Conservation (phyloP, 208 protist species). For the Tritrichomonas foetus region DNA sequence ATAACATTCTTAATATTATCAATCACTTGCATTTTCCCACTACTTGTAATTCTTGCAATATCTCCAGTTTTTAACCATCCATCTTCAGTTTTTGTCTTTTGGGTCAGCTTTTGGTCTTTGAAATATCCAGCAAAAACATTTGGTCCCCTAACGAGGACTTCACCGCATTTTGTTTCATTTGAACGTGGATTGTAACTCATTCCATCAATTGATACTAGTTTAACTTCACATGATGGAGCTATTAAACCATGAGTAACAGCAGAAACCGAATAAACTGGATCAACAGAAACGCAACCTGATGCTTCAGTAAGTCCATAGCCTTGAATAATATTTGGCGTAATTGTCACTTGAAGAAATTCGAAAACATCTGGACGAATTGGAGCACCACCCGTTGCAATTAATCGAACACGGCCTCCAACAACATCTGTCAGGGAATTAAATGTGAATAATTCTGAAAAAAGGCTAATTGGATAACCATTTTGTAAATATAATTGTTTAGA, state of each 20-base stretch:
- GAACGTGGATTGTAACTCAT: neutral
- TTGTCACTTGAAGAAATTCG: neutral
- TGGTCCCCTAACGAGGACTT: neutral
- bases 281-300: neutral
- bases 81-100: neutral
- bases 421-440: neutral
- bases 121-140: slow-evolving; percentile 15
- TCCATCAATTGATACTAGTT: neutral
- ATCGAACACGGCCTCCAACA: neutral
- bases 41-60: neutral
- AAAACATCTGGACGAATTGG: neutral
- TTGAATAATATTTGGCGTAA: slow-evolving; percentile 33
- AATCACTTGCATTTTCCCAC: neutral
- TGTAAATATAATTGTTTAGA: neutral
- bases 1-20: neutral
- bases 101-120: neutral
- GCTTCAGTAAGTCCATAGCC: neutral
- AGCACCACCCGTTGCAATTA: neutral
- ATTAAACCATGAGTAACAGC: neutral
- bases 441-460: neutral
- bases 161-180: neutral
- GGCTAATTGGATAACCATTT: neutral
- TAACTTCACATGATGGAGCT: neutral
- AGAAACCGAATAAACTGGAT: neutral
- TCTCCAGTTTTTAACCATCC: slow-evolving; percentile 9